Base-by-base conservation (phyloP, 2,329 filamentous ascomycete species). In the Alternaria viburni region DNA sequence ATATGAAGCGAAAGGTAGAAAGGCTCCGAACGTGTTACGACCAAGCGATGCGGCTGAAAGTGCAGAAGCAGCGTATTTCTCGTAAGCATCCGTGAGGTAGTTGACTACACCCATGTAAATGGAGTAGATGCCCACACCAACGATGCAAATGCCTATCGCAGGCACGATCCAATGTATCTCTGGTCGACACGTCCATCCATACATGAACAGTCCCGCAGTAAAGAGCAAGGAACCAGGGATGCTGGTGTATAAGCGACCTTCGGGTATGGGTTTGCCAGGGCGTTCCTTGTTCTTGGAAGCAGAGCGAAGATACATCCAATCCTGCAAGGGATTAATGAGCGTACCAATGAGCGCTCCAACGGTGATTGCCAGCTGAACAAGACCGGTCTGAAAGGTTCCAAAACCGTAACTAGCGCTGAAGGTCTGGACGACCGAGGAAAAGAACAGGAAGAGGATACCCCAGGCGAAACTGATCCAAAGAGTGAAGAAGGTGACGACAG, bases 101-200 rank as follows among this genome's bases (percentile, higher is more conserved):
- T 86, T 86, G 5, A 84, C 79, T 2, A 82, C 84, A 12, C 82
- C 83, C 67, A 86, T 79, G 60, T 82, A 80, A 11, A 83, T 84
- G 10, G 62, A 66, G 61, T 74, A 76, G 54, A 77, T 75, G 12
- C 75, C 74, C 30, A 52, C 49, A 23, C 49, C 49, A 30, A 52
- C 49, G 13, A 52, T 52, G 13, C 49, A 52, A 21, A 52, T 52
- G 32, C 49, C 49, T 2, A 75, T 69, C 0, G 73, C 68, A 15
- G 74, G 74, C 6, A 74, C 72, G 11, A 77, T 73, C 74, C 70
- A 77, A 46, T 72, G 73, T 2, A 85, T 56, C 7, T 68, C 74
- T 67, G 75, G 12, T 71, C 73, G 45, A 23, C 49, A 54, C 12
- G 51, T 44, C 51, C 51, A 54, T 13, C 49, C 49, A 36, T 76